These are phyloP conservation scores for Warburgia ugandensis DNA, from an alignment of 164 flowering plant genomes.

Conservation along the genomic window DNA sequence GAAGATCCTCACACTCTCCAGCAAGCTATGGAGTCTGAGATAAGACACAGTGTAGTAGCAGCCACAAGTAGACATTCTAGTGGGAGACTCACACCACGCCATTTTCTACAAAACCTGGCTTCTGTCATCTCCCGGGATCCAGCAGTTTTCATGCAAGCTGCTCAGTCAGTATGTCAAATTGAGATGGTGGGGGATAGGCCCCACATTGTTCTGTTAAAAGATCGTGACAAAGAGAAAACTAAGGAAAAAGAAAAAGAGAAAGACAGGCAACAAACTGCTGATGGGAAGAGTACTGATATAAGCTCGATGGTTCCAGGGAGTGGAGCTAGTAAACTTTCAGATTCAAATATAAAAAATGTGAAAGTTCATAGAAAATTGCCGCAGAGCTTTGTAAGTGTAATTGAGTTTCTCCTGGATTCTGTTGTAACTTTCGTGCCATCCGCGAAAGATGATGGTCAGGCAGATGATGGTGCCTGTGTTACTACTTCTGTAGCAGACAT, in stretches of 20 bases:
- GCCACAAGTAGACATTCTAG: constrained; percentile 68
- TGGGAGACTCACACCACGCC: constrained; percentile 82
- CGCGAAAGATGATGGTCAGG: constrained; percentile 34
- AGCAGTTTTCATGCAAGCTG: constrained; percentile 78
- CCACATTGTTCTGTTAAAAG: constrained; percentile 67
- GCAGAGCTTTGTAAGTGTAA: constrained; percentile 67
- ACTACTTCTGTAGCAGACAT: constrained; percentile 47
- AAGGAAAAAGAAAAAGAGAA: constrained; percentile 56
- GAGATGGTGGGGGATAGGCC: constrained; percentile 96
- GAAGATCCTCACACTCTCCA: constrained; percentile 99
- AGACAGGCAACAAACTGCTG: constrained; percentile 31
- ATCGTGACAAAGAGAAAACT: constrained; percentile 78
- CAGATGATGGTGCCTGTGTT: constrained; percentile 25
- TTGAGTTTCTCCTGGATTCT: constrained; percentile 84
- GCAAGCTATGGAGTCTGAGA: constrained; percentile 98
- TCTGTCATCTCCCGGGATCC: constrained; percentile 87
- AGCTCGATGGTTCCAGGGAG: constrained; percentile 33
- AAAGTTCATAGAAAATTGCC: constrained; percentile 66
- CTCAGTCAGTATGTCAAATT: constrained; percentile 80
- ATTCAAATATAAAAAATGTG: constrained; percentile 46
- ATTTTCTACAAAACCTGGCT: constrained; percentile 55
- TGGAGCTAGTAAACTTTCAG: constrained; percentile 51
- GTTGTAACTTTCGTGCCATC: constrained; percentile 59
- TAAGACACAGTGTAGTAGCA: constrained; percentile 59
- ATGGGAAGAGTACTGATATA: constrained; percentile 48